Percentiles rank a stretch among this genome's conserved stretches.
These are phyloP conservation scores for Ophiostoma novo-ulmi DNA, from an alignment of 2,329 filamentous ascomycete species.

Conservation along the genomic window DNA sequence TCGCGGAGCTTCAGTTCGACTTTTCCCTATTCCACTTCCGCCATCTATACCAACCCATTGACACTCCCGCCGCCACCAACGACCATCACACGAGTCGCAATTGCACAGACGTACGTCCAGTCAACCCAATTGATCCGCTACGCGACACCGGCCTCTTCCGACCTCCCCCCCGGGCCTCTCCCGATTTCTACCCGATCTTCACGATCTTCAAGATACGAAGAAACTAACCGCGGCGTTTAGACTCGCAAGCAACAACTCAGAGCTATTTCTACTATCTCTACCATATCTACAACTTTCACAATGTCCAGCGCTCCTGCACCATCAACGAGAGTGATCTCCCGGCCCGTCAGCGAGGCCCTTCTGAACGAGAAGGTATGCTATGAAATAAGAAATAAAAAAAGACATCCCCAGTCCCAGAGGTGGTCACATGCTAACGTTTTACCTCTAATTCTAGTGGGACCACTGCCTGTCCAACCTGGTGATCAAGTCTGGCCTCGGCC, in stretches of 20 bases:
- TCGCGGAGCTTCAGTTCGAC: conserved; percentile 9
- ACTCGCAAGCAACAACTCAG: not conserved
- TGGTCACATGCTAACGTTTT: not conserved
- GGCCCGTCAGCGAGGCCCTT: conserved; percentile 93
- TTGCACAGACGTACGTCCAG: not conserved
- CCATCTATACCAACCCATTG: not conserved
- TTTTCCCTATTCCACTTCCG: conserved; percentile 3
- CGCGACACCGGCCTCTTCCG: not conserved
- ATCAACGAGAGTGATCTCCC: conserved; percentile 59
- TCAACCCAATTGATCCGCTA: not conserved
- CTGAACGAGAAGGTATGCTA: conserved; percentile 90
- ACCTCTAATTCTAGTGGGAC: conserved; percentile 71
- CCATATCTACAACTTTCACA: conserved; percentile 31
- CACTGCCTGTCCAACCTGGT: conserved; percentile 95
- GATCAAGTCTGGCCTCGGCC: conserved; percentile 91
- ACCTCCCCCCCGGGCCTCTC: too few species aligned
- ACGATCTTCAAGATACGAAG: not conserved
- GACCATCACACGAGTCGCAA: not conserved
- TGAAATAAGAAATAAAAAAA: not conserved
- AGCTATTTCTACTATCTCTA: not conserved
- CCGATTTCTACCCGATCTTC: not conserved
- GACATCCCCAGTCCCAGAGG: not conserved
- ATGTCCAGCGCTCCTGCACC: conserved; percentile 53
- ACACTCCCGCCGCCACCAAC: not conserved
- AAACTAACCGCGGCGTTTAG: not conserved